Conservation (phyloP, 495 filamentous ascomycete genomes). For the Diplogelasinospora grovesii region DNA sequence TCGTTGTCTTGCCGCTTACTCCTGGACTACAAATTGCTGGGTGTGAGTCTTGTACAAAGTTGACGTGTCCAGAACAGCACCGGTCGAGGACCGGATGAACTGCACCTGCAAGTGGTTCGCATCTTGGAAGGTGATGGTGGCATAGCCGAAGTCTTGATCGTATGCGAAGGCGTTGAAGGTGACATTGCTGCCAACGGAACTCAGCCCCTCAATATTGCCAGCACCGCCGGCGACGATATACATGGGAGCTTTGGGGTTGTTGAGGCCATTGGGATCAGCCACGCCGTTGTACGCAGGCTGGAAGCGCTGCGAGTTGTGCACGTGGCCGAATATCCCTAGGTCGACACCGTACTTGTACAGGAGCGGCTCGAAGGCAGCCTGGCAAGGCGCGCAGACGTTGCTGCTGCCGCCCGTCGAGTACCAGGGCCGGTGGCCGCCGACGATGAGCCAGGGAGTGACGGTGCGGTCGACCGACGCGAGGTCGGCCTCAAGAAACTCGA, state of each 20-base stretch:
- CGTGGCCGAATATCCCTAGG: slow-evolving; percentile 54
- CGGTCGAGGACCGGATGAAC: slow-evolving; percentile 42
- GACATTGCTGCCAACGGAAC: slow-evolving; percentile 32
- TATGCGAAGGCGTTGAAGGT: slow-evolving; percentile 49
- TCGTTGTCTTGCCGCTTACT: too few relatives aligned
- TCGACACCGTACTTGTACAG: slow-evolving; percentile 56
- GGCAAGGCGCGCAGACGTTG: slow-evolving; percentile 45
- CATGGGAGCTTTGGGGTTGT: slow-evolving; percentile 49
- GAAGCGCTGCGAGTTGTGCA: slow-evolving; percentile 37
- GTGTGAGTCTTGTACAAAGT: slow-evolving; percentile 47
- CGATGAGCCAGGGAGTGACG: slow-evolving; percentile 51
- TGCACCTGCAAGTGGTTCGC: slow-evolving; percentile 25
- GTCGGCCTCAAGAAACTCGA: slow-evolving; percentile 41
- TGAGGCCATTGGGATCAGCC: slow-evolving; percentile 40
- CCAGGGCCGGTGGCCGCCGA: slow-evolving; percentile 57
- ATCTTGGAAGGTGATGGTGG: slow-evolving; percentile 29
- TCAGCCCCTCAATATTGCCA: slow-evolving; percentile 37
- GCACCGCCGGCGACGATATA: slow-evolving; percentile 46
- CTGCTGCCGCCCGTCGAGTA: slow-evolving; percentile 38
- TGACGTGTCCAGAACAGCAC: slow-evolving; percentile 45
- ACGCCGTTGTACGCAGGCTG: slow-evolving; percentile 32
- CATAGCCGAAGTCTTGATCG: slow-evolving; percentile 51
- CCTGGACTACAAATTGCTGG: slow-evolving; percentile 45
- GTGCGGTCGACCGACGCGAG: slow-evolving; percentile 40
- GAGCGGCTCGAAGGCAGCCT: slow-evolving; percentile 51